Percentiles rank a stretch among this genome's conserved stretches.
Conservation (phyloP, 2,329 filamentous ascomycete genomes). For the Penicillium hesseltinei region DNA sequence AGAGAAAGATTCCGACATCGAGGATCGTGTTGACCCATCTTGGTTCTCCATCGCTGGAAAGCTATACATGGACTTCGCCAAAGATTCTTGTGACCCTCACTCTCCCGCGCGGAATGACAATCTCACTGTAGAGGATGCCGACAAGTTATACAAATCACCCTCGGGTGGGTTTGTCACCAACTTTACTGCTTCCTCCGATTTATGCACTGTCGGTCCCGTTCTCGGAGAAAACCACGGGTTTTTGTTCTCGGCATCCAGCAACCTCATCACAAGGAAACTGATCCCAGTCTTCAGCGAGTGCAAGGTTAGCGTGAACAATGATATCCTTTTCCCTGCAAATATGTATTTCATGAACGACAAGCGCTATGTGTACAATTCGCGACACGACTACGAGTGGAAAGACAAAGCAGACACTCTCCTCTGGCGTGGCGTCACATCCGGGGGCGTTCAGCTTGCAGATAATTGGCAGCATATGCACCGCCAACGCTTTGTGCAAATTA, state of each 20-base stretch:
- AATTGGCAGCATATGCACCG: slow-evolving; percentile 42
- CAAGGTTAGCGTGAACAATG: slow-evolving; percentile 67
- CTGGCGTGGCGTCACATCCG: slow-evolving; percentile 66
- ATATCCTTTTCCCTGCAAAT: slow-evolving; percentile 66
- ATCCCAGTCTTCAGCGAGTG: slow-evolving; percentile 68
- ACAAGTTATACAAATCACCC: slow-evolving; percentile 51
- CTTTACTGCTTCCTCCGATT: slow-evolving; percentile 58
- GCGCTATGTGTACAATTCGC: slow-evolving; percentile 57
- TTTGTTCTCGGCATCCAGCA: slow-evolving; percentile 57
- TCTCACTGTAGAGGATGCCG: slow-evolving; percentile 44
- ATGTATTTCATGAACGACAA: slow-evolving; percentile 63
- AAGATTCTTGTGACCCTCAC: slow-evolving; percentile 57
- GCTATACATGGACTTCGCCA: slow-evolving; percentile 60
- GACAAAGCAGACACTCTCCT: slow-evolving; percentile 56
- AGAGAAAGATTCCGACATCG: slow-evolving; percentile 7
- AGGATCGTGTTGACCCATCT: slow-evolving; percentile 39
- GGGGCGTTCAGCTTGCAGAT: slow-evolving; percentile 52
- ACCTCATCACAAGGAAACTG: slow-evolving; percentile 37
- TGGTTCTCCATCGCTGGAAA: slow-evolving; percentile 50
- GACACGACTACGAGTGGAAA: slow-evolving; percentile 58
- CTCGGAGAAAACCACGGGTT: slow-evolving; percentile 63
- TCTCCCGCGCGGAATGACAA: slow-evolving; percentile 55
- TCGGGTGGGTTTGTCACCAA: slow-evolving; percentile 62
- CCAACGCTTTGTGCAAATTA: slow-evolving; percentile 37
- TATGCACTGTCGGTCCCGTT: slow-evolving; percentile 66